Conservation (phyloP, 495 filamentous ascomycete genomes). For the Margaritispora aquatica region DNA sequence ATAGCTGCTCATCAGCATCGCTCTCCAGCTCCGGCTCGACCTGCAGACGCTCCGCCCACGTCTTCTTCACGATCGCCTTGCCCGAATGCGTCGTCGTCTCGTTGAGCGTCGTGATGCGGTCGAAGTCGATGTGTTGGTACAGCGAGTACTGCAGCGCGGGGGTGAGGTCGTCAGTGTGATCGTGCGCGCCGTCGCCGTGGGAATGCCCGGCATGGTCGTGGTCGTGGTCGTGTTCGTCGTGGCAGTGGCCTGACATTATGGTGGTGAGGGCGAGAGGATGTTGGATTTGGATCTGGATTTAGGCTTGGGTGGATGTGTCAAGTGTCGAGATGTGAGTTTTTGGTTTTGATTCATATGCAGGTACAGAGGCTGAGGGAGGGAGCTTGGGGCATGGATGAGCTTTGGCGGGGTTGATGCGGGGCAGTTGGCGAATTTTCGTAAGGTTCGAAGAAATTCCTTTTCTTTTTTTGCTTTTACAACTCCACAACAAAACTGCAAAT, state of each 20-base stretch:
- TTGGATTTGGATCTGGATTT: not conserved
- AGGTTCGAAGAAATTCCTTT: too few species aligned
- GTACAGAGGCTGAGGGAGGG: too few species aligned
- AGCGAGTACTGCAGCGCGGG: conserved; percentile 83
- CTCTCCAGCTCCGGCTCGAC: conserved; percentile 69
- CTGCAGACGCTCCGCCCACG: conserved; percentile 74
- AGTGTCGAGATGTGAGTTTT: too few species aligned
- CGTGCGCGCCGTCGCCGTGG: conserved; percentile 60
- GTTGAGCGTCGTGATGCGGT: conserved; percentile 78
- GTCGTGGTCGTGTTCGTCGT: conserved; percentile 29
- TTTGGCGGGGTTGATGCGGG: conserved; percentile 10
- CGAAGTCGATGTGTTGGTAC: conserved; percentile 88
- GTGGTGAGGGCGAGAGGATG: not conserved
- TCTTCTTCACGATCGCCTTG: conserved; percentile 74
- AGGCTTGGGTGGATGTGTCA: too few species aligned
- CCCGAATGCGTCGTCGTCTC: conserved; percentile 65
- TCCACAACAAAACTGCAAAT: not conserved
- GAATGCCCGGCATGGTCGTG: conserved; percentile 43
- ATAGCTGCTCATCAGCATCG: conserved; percentile 85
- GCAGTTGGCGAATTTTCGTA: not conserved
- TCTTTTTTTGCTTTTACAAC: not conserved
- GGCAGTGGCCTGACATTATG: conserved; percentile 34
- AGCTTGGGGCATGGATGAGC: not conserved
- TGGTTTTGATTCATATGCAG: too few species aligned
- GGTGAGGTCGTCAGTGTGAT: conserved; percentile 85